Evolutionary conservation across 345 rosid species (phyloP), one percentile per base, ranked within the genome.

Genomic region (Trapa bicornis): DNA sequence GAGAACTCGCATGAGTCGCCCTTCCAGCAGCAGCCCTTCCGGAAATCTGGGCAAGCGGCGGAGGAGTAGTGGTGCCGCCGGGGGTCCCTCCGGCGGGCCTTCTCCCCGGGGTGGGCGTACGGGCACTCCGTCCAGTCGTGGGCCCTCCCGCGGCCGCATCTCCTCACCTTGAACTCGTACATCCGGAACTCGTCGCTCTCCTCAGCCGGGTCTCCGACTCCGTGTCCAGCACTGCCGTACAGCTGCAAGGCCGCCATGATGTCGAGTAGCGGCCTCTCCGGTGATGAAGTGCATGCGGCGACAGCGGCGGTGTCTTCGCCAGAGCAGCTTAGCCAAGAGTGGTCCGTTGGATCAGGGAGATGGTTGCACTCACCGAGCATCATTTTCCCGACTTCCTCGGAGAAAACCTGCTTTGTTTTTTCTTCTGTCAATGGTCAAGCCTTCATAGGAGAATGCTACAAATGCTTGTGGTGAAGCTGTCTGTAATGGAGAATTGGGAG

Each of bases 51-150:
- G 74, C 98, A 92, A 2, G 92, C 89, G 16, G 95, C 77, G 0
- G 96, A 96, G 1, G 95, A 89, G 65, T 92, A 92, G 47, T 82
- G 86, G 66, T 77, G 84, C 80, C 85, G 82, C 64, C 91, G 75
- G 62, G 98, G 96, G 74, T 92, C 98, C 3, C 98, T 80, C 37
- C 98, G 73, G 11, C 95, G 82, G 32, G 98, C 98, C 69, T 89
- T 87, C 70, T 89, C 98, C 0, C 98, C 98, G 3, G 96, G 98
- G 68, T 92, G 98, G n/a, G 96, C 98, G 77, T 82, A 92, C 29
- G 98, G 98, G 70, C 96, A 92, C 82, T 92, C 98, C 0, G 98
- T 92, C 98, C 98, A 92, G 80, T 92, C 98, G 53, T 92, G 98
- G 9, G 92, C 83, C 66, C 92, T 70, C 8, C 98, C 96, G 37